phyloP scores from a whole-genome alignment of 1,284 basidiomycete genomes.

The Agroathelia rolfsii region DNA sequence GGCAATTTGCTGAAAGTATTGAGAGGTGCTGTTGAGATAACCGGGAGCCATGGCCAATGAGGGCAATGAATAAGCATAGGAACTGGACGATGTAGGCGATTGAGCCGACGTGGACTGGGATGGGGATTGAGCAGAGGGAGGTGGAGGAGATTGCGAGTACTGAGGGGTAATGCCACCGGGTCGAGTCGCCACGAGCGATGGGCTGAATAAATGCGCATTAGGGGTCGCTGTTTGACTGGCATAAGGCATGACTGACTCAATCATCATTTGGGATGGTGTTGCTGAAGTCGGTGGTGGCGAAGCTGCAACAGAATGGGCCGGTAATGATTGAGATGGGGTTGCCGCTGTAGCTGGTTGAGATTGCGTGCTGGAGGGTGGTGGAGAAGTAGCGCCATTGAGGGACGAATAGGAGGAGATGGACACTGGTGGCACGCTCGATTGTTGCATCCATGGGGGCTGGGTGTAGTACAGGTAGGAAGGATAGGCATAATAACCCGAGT shows the following conservation, averaged over 20 bases:
- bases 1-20: constrained; percentile 15
- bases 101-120: too few species aligned
- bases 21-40: constrained; percentile 11
- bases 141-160: constrained; percentile 25
- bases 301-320: constrained; percentile 25
- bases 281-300: constrained; percentile 19
- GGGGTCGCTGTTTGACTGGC: constrained; percentile 7
- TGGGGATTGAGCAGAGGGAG: too few species aligned
- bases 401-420: constrained; percentile 67
- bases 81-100: constrained; percentile 27
- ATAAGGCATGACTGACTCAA: constrained; percentile 34
- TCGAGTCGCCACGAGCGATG: constrained; percentile 40
- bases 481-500: constrained; percentile 28
- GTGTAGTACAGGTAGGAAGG: constrained; percentile 27
- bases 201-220: constrained; percentile 23
- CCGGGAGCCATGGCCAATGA: constrained; percentile 12
- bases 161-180: constrained; percentile 22
- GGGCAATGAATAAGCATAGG: constrained; percentile 7
- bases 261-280: constrained; percentile 34
- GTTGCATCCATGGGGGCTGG: too few species aligned
- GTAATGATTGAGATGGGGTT: constrained; percentile 16
- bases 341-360: constrained; percentile 18
- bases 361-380: constrained; percentile 16
- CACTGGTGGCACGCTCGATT: constrained; percentile 35
- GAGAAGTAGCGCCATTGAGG: constrained; percentile 57